A percentile compares a stretch with the other conserved stretches of the same genome.
Evolutionary conservation across 73 alveolate species (phyloP).

Genomic region (Paramecium sonneborni): DNA sequence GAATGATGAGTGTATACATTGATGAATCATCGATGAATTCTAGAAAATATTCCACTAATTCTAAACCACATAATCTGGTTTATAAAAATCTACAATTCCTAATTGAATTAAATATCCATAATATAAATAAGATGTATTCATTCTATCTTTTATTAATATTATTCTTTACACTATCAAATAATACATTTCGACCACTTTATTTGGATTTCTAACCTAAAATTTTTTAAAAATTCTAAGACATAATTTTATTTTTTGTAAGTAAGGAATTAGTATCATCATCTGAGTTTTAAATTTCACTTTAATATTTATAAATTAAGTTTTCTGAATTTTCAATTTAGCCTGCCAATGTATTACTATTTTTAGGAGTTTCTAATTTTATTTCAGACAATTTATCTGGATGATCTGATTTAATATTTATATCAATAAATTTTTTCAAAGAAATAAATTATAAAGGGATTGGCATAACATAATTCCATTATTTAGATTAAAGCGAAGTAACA

Average conservation of each 20-base stretch:
- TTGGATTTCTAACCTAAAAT: background rate
- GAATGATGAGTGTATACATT: background rate
- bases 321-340: background rate
- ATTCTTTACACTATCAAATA: background rate
- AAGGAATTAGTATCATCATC: no score
- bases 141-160: background rate
- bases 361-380: background rate
- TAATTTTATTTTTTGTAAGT: no score
- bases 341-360: background rate
- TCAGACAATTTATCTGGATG: background rate
- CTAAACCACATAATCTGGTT: constrained; percentile 13
- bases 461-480: background rate
- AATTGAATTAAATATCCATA: background rate
- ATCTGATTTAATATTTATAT: background rate
- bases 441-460: background rate
- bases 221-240: background rate
- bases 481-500: background rate
- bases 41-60: background rate
- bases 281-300: no score
- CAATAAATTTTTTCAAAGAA: background rate
- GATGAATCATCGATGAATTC: background rate
- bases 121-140: background rate
- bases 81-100: background rate
- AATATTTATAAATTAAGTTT: background rate
- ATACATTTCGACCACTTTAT: background rate